Base-by-base conservation (phyloP, 495 filamentous ascomycete species). In the Trichoderma parareesei region DNA sequence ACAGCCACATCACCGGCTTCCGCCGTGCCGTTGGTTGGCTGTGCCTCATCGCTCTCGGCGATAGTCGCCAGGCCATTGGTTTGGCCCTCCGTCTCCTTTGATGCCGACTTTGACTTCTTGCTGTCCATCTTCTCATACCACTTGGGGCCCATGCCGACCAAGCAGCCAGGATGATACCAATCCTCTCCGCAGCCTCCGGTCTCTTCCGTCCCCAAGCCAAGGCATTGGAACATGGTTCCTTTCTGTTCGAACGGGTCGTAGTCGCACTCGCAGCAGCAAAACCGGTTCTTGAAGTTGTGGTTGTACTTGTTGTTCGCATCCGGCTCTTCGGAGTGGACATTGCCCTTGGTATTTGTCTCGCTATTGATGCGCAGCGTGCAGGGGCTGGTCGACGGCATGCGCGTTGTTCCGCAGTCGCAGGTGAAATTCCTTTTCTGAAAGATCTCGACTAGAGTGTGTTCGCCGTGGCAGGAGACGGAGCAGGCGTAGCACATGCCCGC, bases 211-310 rank as follows among this genome's bases (percentile, higher is more conserved):
- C 91, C 92, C 4, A 99, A 81, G 0, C 92, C 92, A 2, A 98
- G 73, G 73, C 95, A 99, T 76, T 99, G 95, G 72, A 93, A 98
- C 95, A 99, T 99, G n/a, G 92, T 97, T 2, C 94, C 94, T 69
- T 91, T 93, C 74, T 99, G 91, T 71, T 87, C 78, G 48, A 91
- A 78, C 0, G 92, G 84, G 70, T 95, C 87, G 71, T 99, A 99
- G 62, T 91, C 82, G 69, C 91, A 85, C 38, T 82, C 85, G 71
- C 95, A 99, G 13, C 89, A 90, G 73, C 95, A 99, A 75, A 98
- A 99, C 62, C 84, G 83, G 67, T 97, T 97, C 68, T 84, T 84
- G 68, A 93, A 98, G 75, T 99, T 99, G 43, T 97, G 88, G 70
- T 96, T 95, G 76, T 98, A 98, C 69, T 83, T 85, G 81, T 97